Evolutionary conservation across 306 rosid species (phyloP), one percentile per base, ranked within the genome.

Genomic region (Acmispon strigosus): DNA sequence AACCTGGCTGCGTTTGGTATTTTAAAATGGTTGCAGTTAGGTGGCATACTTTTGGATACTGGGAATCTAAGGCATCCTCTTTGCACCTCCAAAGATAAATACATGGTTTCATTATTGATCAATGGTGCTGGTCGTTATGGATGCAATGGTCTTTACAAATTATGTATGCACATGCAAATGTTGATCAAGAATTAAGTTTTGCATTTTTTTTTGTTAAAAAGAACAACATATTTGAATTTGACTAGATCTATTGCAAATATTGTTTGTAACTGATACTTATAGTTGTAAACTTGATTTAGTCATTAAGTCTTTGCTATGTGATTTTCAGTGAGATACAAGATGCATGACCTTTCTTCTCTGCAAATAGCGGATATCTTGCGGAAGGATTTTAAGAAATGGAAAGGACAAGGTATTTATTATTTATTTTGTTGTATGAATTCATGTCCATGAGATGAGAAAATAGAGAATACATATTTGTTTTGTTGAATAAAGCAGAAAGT

Each of bases 61-160:
- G 81, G 41, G 62, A 88, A 86, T 84, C 78, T 90, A 63, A 83
- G 57, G 42, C 80, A 76, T 62, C 83, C 86, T 14, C 32, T 0
- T 8, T 90, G 92, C 82, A 84, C 85, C 54, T 60, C 82, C 22
- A 90, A 86, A 81, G 96, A 92, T 69, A 90, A 88, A 83, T 90
- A 88, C 86, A 88, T 85, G 79, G 77, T 86, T 79, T 78, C 96
- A 54, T 81, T 92, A 64, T 81, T 92, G 89, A 84, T 90, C 77
- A 85, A 79, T 47, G 90, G 98, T 64, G 96, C 98, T 24, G 98
- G 96, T 56, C 87, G 89, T 45, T 84, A 86, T 79, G 98, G 98
- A 45, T 85, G 85, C 86, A 82, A 73, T 63, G 98, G 96, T 43
- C 87, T 90, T 45, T 81, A 88, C 80, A 91, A 88, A 75, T 58